Base-by-base conservation (phyloP, 2,329 filamentous ascomycete genomes). In the Geosmithia flava region DNA sequence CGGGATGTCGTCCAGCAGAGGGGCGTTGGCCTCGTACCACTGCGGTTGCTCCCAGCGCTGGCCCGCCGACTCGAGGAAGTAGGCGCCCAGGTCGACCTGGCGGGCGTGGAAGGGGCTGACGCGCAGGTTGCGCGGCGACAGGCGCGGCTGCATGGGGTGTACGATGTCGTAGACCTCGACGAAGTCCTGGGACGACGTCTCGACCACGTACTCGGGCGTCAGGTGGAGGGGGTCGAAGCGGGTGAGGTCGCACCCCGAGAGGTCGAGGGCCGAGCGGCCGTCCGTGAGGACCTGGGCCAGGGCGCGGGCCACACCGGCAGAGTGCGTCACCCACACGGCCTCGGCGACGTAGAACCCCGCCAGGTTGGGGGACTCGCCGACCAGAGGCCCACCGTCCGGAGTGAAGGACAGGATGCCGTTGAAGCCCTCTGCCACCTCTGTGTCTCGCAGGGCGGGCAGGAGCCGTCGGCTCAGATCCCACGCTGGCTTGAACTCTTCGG, bases 371-470 rank as follows among this genome's bases (percentile, higher is more conserved):
- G 76, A 68, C 54, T 75, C 69, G 2, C 79, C 79, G 2, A 83
- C 66, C 0, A 83, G 66, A 0, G 79, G 74, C 0, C 76, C 77
- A 1, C 79, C 78, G 47, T 83, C 79, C 0, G 79, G 79, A 0
- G 79, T 83, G 55, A 83, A 83, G 0, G 79, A 83, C 59, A 83
- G 78, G 54, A 83, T 71, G 2, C 79, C 79, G 54, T 83, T 83
- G 67, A 83, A 83, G 0, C 78, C 80, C 41, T 80, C 72, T 0
- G 65, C 72, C 7, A 83, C 70, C 49, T 76, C 60, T 15, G 63
- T 70, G 4, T 75, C 63, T 3, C 62, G 59, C 3, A 83, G 62
- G 1, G 63, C 64, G 0, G 80, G 79, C 1, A 83, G 58, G 1
- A 83, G 60, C 29, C 74, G 67, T 51, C 74, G 65, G 0, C 74